Evolutionary conservation across 345 rosid genomes (phyloP), one percentile per base, ranked within the genome.

Genomic region (Citropsis articulata): DNA sequence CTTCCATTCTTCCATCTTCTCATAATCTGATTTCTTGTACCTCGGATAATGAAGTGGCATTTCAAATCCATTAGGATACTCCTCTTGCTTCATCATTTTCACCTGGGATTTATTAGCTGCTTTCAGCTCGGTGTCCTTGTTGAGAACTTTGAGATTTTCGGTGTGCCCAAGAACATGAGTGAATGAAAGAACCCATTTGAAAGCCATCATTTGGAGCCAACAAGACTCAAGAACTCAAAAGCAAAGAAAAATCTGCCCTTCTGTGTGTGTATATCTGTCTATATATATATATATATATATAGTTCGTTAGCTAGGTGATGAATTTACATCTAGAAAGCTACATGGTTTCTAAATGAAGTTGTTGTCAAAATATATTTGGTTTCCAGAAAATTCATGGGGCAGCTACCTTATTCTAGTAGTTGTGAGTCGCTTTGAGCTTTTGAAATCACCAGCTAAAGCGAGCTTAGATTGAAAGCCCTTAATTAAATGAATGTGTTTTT

Each of bases 1-100:
- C 76, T 68, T 83, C 85, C 86, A 76, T 9, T 82, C 87, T 77
- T 87, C 87, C 93, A 87, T 90, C 82, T 64, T 83, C 87, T 87
- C 88, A 66, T 90, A 88, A 3, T 87, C 91, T 55, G 79, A 69
- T 75, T 85, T 88, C 0, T 80, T 72, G 83, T 78, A 88, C 65
- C 79, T 88, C 13, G 91, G 91, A 71, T 86, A 88, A 73, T 86
- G 93, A 69, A 88, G 88, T 30, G 93, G 93, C 82, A 88, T 77
- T 80, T 83, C 89, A 78, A 90, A 88, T 9, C 86, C 86, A 75
- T 78, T 77, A 53, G 84, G 86, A 65, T 66, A 81, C 3, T 82
- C 88, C 69, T 79, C 89, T 78, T 72, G 63, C 61, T 36, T 31
- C 57, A 9, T 59, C 71, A 50, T 50, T 18, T 50, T 50, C 56